Percentiles rank a stretch among this genome's conserved stretches.
Evolutionary conservation across 768 basidiomycete genomes (phyloP).

Genomic region (Boletus tomentosulus): DNA sequence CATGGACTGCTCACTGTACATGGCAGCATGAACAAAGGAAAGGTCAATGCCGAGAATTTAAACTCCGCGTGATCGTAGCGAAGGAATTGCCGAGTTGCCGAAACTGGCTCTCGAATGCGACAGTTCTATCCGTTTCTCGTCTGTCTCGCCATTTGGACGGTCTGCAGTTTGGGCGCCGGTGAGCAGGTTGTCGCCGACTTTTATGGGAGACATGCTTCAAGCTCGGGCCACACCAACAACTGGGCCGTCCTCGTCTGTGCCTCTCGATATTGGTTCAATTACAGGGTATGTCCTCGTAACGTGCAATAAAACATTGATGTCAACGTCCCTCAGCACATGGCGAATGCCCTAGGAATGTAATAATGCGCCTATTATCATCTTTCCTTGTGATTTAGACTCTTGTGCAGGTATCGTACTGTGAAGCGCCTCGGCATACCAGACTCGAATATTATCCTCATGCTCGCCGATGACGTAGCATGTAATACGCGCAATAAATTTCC

Average conservation of each 20-base stretch:
- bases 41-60: constrained; percentile 11
- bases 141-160: constrained; percentile 35
- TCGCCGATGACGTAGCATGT: constrained; percentile 94
- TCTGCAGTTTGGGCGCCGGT: constrained; percentile 26
- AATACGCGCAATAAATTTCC: constrained; percentile 90
- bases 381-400: constrained; percentile 1
- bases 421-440: constrained; percentile 98
- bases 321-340: constrained; percentile 76
- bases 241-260: constrained; percentile 98
- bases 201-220: constrained; percentile 39
- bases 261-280: constrained; percentile 98
- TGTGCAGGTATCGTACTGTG: constrained; percentile 88
- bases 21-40: constrained; percentile 14
- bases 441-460: constrained; percentile 98
- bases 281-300: constrained; percentile 58
- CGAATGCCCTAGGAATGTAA: constrained; percentile 95
- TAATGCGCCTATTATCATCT: constrained; percentile 10
- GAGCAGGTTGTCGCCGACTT: constrained; percentile 43
- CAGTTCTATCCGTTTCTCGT: constrained; percentile 27
- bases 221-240: constrained; percentile 80
- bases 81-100: constrained; percentile 26
- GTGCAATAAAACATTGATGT: neutral
- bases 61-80: constrained; percentile 17
- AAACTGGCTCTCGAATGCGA: constrained; percentile 18
- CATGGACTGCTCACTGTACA: constrained; percentile 27